Evolutionary conservation across 2,329 filamentous ascomycete genomes (phyloP), one percentile per base, ranked within the genome.

Genomic region (Rugonectria rugulosa): DNA sequence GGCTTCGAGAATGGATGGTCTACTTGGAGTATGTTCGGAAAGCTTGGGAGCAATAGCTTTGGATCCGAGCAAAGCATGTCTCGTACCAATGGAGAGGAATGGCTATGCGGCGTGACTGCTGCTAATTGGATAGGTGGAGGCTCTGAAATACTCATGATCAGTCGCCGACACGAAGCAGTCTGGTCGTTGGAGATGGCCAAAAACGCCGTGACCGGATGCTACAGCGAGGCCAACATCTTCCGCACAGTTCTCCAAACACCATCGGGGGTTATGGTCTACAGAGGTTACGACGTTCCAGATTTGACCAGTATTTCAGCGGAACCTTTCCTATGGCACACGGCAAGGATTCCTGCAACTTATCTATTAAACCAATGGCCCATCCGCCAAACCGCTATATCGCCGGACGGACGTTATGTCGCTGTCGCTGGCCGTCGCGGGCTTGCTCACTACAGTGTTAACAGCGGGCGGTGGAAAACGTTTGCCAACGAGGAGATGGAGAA

Each of bases 1-100:
- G 95, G 94, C 2, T 98, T 94, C 69, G 88, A 95, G 67, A 87
- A 88, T 55, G 96, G 95, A 1, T 99, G 95, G 95, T 89, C 91
- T 5, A 94, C 88, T 41, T 99, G 94, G 94, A 98, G 94, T 71
- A 95, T 98, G 31, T 99, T 96, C 73, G 95, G 95, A 27, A 97
- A 97, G 73, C 83, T 89, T 3, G 88, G 92, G 12, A 92, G 89
- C 51, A 91, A 87, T 64, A 97, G 91, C 69, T 98, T 98, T 71
- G 81, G 83, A 6, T 81, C 85, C 11, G 90, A 96, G 65, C 78
- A 80, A 21, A 74, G 77, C 2, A 79, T 92, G 31, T 86, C 88
- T 3, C 76, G 82, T 43, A 76, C 77, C 6, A 94, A 95, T 67
- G 83, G 82, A 23, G 94, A 99, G 69, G 82, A 85, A 38, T 98